Percentiles rank a stretch among this genome's conserved stretches.
These are phyloP conservation scores for Hypericum androsaemum DNA, from an alignment of 345 rosid species.

Conservation along the genomic window DNA sequence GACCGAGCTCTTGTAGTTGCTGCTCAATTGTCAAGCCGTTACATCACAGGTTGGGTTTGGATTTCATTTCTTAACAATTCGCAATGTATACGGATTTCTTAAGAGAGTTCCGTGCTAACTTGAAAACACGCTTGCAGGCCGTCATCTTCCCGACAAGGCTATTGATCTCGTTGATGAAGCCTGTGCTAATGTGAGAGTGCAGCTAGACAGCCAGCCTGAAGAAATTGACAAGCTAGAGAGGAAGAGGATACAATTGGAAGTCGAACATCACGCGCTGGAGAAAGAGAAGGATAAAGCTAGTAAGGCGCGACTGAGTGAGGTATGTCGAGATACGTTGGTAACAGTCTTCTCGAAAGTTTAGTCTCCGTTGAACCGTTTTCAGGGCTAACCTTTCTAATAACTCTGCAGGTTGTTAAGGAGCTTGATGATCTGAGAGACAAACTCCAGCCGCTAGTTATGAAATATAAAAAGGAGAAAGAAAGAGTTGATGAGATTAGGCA, in stretches of 20 bases:
- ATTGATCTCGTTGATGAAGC: slow-evolving; percentile 95
- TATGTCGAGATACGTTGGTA: slow-evolving; percentile 14
- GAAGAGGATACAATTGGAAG: slow-evolving; percentile 74
- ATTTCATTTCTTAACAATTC: background rate
- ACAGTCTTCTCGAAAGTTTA: background rate
- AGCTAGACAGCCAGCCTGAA: slow-evolving; percentile 91
- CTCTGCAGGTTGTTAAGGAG: slow-evolving; percentile 68
- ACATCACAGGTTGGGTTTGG: slow-evolving; percentile 47
- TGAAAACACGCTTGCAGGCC: slow-evolving; percentile 30
- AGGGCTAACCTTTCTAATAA: background rate
- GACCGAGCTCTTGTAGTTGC: slow-evolving; percentile 83
- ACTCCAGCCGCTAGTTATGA: slow-evolving; percentile 84
- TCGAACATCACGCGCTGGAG: slow-evolving; percentile 84
- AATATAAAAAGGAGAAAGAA: slow-evolving; percentile 79
- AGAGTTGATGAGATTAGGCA: slow-evolving; percentile 78
- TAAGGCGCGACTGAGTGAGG: slow-evolving; percentile 78
- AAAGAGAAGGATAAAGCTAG: slow-evolving; percentile 92
- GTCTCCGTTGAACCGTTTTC: background rate
- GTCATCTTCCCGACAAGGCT: slow-evolving; percentile 88
- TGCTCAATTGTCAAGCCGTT: slow-evolving; percentile 81
- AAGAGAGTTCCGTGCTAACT: background rate
- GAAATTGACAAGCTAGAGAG: slow-evolving; percentile 88
- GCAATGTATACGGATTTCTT: too few species aligned
- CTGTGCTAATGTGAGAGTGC: slow-evolving; percentile 91
- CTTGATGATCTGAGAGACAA: slow-evolving; percentile 83